Evolutionary conservation across 768 basidiomycete species (phyloP), one percentile per base, ranked within the genome.

Genomic region (Calocybe indica): DNA sequence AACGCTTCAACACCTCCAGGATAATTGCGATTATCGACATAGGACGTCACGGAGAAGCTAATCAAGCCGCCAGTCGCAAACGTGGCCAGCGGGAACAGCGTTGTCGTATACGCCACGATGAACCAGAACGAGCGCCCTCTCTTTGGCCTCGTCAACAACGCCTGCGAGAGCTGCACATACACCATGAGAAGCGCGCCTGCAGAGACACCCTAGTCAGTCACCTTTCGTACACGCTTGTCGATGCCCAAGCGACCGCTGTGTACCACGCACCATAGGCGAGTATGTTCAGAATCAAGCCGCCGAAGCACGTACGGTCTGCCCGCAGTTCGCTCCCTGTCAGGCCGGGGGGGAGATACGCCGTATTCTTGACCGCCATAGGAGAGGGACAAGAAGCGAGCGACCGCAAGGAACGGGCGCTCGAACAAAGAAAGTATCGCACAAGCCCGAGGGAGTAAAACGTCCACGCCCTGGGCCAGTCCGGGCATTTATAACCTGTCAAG

Each of bases 131-230:
- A 49, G 7, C 52, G 59, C 12, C 64, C 65, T 31, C 69, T 65
- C 44, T 62, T 62, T 6, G 69, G 68, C n/a, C 64, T 60, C 36
- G 61, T 59, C 5, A 65, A 51, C 12, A 72, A 60, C 14, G 67
- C 64, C 37, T 66, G 64, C 5, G 53, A 45, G 29, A 72, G 56
- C 52, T 71, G 71, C 13, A 70, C 55, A 40, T 63, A 66, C 22
- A 72, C 55, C 71, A 71, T 72, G 8, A 68, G 41, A 41, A 71
- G 43, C 12, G 68, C 69, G 35, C 71, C 71, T 72, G n/a, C 5
- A 40, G 28, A 48, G 13, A 43, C 5, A 14, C 30, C 4, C 22
- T 4, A 22, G 22, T 22, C 22, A 22, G 22, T 4, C 22, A 4
- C 22, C 22, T 22, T 4, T 22, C 22, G 22, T 22, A 22, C 22